Conservation (phyloP, 2,329 filamentous ascomycete species). For the Stachybotrys echinatus region DNA sequence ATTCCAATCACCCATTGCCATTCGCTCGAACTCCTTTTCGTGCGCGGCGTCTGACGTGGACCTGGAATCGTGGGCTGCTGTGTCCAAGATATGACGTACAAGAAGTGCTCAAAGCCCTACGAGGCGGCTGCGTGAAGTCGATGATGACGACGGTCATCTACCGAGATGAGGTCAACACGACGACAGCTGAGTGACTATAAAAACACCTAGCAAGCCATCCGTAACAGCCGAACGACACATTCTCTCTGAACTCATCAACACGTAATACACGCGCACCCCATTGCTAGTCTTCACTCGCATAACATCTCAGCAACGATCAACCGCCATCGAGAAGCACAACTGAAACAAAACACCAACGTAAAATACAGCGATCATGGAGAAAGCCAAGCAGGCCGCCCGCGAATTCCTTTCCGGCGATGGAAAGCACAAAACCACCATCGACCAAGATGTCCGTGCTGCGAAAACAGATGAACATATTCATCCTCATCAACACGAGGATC, state of each 20-base stretch:
- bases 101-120: not conserved
- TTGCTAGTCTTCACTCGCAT: not conserved
- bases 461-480: conserved; percentile 56
- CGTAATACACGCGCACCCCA: not conserved
- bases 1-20: not conserved
- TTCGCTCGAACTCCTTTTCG: not conserved
- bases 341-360: conserved; percentile 1
- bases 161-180: not conserved
- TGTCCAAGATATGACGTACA: not conserved
- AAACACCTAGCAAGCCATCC: not conserved
- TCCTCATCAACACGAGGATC: conserved; percentile 56
- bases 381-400: conserved; percentile 56
- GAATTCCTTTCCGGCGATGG: conserved; percentile 57
- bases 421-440: conserved; percentile 65
- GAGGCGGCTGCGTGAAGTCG: too few species aligned
- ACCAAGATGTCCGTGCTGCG: conserved; percentile 57
- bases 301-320: not conserved
- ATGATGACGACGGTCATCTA: not conserved
- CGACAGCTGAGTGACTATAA: not conserved
- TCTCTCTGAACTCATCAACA: not conserved
- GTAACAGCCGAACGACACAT: not conserved
- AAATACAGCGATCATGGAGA: conserved; percentile 49
- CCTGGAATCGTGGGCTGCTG: not conserved
- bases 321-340: conserved; percentile 1
- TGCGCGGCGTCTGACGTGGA: not conserved